These are phyloP conservation scores for Paxillus involutus DNA, from an alignment of 768 basidiomycete genomes.

Conservation along the genomic window DNA sequence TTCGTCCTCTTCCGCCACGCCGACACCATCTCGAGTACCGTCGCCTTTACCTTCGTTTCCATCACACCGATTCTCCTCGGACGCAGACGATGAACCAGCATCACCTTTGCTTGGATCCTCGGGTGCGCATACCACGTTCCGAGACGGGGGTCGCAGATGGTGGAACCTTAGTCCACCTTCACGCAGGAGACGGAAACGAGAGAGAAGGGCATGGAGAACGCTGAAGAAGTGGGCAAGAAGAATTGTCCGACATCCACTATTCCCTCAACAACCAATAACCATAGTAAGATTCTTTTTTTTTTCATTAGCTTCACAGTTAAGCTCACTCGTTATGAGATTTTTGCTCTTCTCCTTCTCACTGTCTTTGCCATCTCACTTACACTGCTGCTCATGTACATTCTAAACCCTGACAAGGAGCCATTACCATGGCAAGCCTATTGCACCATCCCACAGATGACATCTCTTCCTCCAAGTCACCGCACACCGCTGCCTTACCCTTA, in stretches of 20 bases:
- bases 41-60: conserved; percentile 62
- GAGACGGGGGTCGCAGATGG: conserved; percentile 54
- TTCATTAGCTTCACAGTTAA: conserved; percentile 4
- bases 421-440: conserved; percentile 95
- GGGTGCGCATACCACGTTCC: conserved; percentile 35
- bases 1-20: conserved; percentile 39
- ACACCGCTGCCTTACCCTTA: conserved; percentile 40
- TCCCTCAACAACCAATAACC: conserved; percentile 78
- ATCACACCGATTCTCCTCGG: conserved; percentile 50
- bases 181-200: conserved; percentile 53
- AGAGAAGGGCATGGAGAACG: conserved; percentile 45
- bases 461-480: conserved; percentile 43
- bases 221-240: conserved; percentile 55
- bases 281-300: conserved; percentile 52
- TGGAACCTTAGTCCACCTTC: conserved; percentile 44
- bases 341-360: conserved; percentile 74
- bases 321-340: conserved; percentile 46
- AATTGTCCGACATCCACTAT: conserved; percentile 69
- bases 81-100: conserved; percentile 60
- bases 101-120: conserved; percentile 41
- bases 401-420: conserved; percentile 95
- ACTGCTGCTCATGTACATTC: conserved; percentile 83
- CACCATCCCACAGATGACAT: conserved; percentile 56
- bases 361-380: conserved; percentile 83
- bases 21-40: conserved; percentile 59